A percentile compares a stretch with the other conserved stretches of the same genome.
Evolutionary conservation across 345 rosid species (phyloP).

Genomic region (Populus davidiana): DNA sequence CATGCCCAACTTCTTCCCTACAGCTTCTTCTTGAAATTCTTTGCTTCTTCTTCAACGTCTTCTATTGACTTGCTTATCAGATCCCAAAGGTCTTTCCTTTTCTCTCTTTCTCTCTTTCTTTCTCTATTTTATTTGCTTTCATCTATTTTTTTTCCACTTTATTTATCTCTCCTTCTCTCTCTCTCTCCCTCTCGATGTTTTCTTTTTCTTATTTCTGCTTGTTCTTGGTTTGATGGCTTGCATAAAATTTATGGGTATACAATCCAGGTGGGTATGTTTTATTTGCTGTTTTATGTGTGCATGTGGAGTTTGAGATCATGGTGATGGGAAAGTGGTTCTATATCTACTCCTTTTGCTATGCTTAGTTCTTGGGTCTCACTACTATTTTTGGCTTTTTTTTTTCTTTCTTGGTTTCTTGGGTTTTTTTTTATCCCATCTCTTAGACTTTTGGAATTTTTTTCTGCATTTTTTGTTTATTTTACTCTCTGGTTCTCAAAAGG

Average conservation of each 20-base stretch:
- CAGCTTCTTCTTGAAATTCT: conserved; percentile 18
- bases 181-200: conserved; percentile 1
- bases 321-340: conserved; percentile 9
- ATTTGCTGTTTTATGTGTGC: conserved; percentile 20
- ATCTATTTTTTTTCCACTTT: too few species aligned
- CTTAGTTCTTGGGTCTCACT: neutral
- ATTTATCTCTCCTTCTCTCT: neutral
- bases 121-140: neutral
- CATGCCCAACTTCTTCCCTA: conserved; percentile 49
- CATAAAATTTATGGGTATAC: neutral
- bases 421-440: neutral
- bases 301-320: conserved; percentile 26
- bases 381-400: neutral
- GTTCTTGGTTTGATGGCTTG: conserved; percentile 3
- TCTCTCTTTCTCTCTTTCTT: neutral
- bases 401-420: neutral
- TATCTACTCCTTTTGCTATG: neutral
- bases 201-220: conserved; percentile 1
- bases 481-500: neutral
- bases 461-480: neutral
- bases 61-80: conserved; percentile 8
- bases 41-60: conserved; percentile 25
- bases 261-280: conserved; percentile 16
- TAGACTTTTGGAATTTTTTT: neutral
- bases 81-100: conserved; percentile 30